A percentile compares a stretch with the other conserved stretches of the same genome.
Evolutionary conservation across 257 asterid species (phyloP).

Genomic region (Mentha longifolia): DNA sequence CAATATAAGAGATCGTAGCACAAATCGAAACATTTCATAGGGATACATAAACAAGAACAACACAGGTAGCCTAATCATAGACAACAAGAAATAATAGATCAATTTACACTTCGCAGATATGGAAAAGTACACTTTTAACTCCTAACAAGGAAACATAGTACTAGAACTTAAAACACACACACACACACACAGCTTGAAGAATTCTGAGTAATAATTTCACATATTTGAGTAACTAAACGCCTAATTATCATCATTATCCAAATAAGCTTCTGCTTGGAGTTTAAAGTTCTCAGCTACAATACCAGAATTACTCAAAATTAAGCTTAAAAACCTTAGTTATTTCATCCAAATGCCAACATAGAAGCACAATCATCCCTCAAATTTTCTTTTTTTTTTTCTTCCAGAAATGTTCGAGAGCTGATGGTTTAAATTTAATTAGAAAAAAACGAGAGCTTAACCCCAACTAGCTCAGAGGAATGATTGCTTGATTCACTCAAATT

Average conservation of each 20-base stretch:
- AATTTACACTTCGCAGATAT: neutral
- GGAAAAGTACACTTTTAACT: constrained; percentile 9
- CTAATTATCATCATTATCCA: neutral
- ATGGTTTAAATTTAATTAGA: constrained; percentile 9
- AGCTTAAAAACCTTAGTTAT: neutral
- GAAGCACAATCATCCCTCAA: constrained; percentile 8
- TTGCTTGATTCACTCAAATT: neutral
- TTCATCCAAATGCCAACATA: neutral
- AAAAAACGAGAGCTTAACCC: neutral
- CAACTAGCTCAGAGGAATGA: neutral
- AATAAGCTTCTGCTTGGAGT: constrained; percentile 9
- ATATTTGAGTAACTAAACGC: neutral
- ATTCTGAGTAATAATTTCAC: neutral
- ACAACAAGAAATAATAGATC: neutral
- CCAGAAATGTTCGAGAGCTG: neutral
- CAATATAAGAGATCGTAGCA: neutral
- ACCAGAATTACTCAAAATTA: neutral
- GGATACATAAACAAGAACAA: neutral
- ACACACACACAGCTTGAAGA: too few relatives aligned
- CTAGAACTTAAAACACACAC: too few relatives aligned
- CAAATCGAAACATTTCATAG: neutral
- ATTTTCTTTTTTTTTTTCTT: neutral
- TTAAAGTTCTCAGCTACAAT: constrained; percentile 9
- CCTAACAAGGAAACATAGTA: neutral
- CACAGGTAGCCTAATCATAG: neutral